Conservation (phyloP, 805 yeast species). For the Starmerella roubikii region DNA sequence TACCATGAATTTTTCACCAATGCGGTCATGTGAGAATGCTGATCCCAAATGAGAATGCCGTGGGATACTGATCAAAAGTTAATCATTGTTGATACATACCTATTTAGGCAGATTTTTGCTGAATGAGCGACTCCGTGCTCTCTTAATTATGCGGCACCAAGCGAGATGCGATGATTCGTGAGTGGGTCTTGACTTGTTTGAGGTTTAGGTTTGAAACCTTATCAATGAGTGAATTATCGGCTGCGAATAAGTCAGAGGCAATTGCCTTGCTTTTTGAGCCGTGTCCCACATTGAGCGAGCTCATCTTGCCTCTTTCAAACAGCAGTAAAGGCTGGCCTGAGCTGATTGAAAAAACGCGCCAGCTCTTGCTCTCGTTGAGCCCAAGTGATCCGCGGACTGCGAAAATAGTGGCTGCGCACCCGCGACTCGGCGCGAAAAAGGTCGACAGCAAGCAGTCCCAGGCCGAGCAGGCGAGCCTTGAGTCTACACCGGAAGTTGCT, state of each 20-base stretch:
- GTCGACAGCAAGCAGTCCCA: constrained; percentile 48
- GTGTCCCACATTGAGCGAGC: constrained; percentile 36
- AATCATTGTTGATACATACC: no score
- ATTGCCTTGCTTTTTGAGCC: constrained; percentile 54
- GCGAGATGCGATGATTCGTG: no score
- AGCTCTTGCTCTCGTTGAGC: constrained; percentile 28
- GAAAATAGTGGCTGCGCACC: constrained; percentile 75
- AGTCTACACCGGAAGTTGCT: constrained; percentile 36
- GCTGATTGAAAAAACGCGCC: constrained; percentile 37
- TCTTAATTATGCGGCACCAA: no score
- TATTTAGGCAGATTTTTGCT: no score
- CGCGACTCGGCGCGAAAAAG: constrained; percentile 58
- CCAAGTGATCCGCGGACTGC: constrained; percentile 21
- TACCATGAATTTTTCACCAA: no score
- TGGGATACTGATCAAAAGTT: no score
- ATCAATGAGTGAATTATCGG: no score
- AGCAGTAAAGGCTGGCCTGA: constrained; percentile 21
- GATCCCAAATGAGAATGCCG: no score
- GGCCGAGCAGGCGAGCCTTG: constrained; percentile 56
- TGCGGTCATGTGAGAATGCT: no score
- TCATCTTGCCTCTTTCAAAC: constrained; percentile 25
- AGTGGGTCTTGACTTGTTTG: no score
- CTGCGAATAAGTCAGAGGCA: constrained; percentile 2
- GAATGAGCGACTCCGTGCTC: no score
- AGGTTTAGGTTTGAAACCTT: no score